Evolutionary conservation across 306 rosid species (phyloP).

Genomic region (Benincasa hispida): DNA sequence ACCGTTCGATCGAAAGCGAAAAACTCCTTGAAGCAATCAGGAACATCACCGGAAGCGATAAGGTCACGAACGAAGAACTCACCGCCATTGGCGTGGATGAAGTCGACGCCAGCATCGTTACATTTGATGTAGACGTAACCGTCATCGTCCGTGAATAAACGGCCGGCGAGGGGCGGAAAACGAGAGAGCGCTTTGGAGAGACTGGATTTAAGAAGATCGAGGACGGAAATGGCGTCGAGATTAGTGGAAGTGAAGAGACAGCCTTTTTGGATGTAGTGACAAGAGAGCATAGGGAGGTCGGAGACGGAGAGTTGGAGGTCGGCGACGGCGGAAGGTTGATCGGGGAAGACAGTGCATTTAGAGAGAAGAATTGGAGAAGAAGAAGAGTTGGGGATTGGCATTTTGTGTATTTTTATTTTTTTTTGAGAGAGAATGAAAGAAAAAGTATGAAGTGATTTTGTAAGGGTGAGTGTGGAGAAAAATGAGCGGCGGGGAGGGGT

Average conservation of each 20-base stretch:
- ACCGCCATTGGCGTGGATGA: constrained; percentile 36
- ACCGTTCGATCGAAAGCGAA: constrained; percentile 51
- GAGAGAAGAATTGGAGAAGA: constrained; percentile 35
- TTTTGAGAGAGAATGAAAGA: background rate
- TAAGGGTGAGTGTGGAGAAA: constrained; percentile 24
- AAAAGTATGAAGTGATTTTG: background rate
- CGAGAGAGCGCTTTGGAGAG: constrained; percentile 56
- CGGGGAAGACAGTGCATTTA: constrained; percentile 47
- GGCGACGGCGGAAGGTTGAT: constrained; percentile 29
- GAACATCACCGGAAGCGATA: constrained; percentile 32
- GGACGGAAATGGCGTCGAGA: constrained; percentile 15
- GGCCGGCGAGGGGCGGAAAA: constrained; percentile 88
- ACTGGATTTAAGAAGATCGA: constrained; percentile 27
- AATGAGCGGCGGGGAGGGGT: constrained; percentile 7
- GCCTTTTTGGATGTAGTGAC: constrained; percentile 92
- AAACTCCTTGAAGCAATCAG: constrained; percentile 31
- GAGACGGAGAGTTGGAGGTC: constrained; percentile 77
- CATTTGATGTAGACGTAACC: constrained; percentile 51
- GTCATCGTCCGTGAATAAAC: constrained; percentile 35
- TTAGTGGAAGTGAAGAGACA: constrained; percentile 58
- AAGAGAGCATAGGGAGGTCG: constrained; percentile 84
- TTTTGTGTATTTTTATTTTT: background rate
- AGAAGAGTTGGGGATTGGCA: constrained; percentile 10
- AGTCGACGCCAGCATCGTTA: constrained; percentile 71
- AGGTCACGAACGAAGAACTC: constrained; percentile 20